Evolutionary conservation across 441 rosid genomes (phyloP).

Genomic region (Populus hybrid): DNA sequence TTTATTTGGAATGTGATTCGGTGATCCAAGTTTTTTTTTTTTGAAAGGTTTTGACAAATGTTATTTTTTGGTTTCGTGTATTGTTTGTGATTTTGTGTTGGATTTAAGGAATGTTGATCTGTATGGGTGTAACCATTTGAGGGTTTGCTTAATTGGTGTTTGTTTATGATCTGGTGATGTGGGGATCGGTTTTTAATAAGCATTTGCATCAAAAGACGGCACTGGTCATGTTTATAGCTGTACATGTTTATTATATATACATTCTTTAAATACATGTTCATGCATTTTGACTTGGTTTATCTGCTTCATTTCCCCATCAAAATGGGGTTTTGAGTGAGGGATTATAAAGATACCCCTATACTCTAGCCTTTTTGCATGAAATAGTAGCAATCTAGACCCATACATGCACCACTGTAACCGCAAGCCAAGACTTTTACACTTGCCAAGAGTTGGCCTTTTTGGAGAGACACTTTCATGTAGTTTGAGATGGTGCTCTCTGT

Average conservation of each 20-base stretch:
- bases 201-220: background rate
- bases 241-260: background rate
- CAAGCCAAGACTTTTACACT: background rate
- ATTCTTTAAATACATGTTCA: too few relatives aligned
- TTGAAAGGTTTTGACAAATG: background rate
- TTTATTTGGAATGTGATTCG: conserved; percentile 10
- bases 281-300: background rate
- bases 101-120: background rate
- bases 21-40: background rate
- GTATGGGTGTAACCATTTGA: background rate
- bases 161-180: background rate
- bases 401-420: background rate
- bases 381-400: background rate
- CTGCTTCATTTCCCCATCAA: background rate
- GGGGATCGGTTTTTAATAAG: background rate
- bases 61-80: background rate
- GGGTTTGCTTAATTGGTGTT: background rate
- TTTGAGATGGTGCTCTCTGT: background rate
- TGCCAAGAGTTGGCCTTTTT: background rate
- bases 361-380: background rate
- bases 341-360: background rate
- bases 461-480: background rate
- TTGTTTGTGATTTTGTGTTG: background rate
- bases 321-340: background rate
- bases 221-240: background rate